These are phyloP conservation scores for Astrothelium subdiscretum DNA, from an alignment of 495 filamentous ascomycete genomes.

Conservation along the genomic window DNA sequence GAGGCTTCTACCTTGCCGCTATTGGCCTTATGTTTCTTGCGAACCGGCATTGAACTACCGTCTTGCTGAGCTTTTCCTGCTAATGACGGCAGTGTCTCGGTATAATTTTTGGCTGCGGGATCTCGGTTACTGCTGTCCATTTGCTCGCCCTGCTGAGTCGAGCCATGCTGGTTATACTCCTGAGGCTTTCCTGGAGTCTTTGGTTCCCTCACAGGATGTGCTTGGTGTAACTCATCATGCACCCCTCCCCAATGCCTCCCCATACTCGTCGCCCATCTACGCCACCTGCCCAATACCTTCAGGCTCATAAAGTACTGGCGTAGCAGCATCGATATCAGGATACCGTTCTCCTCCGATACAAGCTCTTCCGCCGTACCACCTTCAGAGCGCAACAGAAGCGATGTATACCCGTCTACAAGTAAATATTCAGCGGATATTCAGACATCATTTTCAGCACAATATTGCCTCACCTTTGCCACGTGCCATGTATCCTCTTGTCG, in stretches of 20 bases:
- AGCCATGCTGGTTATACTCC: slow-evolving; percentile 1
- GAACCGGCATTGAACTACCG: neutral
- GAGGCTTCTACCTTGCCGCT: neutral
- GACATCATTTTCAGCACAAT: neutral
- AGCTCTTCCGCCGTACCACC: slow-evolving; percentile 66
- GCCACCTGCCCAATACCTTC: slow-evolving; percentile 68
- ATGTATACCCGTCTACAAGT: slow-evolving; percentile 56
- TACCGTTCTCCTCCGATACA: slow-evolving; percentile 73
- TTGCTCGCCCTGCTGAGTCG: neutral
- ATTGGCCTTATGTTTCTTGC: neutral
- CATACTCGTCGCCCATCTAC: slow-evolving; percentile 46
- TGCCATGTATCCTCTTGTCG: slow-evolving; percentile 75
- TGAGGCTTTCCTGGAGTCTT: slow-evolving; percentile 9
- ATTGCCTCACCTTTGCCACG: slow-evolving; percentile 51
- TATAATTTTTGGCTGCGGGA: neutral
- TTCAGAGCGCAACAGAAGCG: slow-evolving; percentile 54
- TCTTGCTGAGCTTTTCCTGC: slow-evolving; percentile 8
- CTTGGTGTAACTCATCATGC: slow-evolving; percentile 40
- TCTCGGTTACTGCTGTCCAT: neutral
- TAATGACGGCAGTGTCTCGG: neutral
- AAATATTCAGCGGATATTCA: neutral
- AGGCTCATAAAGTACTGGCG: slow-evolving; percentile 82
- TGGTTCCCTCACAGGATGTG: slow-evolving; percentile 17
- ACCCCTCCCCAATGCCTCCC: slow-evolving; percentile 51
- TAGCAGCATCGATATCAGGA: slow-evolving; percentile 71